Evolutionary conservation across 1,139 yeast species (phyloP).

Genomic region (Diutina mesorugosa): DNA sequence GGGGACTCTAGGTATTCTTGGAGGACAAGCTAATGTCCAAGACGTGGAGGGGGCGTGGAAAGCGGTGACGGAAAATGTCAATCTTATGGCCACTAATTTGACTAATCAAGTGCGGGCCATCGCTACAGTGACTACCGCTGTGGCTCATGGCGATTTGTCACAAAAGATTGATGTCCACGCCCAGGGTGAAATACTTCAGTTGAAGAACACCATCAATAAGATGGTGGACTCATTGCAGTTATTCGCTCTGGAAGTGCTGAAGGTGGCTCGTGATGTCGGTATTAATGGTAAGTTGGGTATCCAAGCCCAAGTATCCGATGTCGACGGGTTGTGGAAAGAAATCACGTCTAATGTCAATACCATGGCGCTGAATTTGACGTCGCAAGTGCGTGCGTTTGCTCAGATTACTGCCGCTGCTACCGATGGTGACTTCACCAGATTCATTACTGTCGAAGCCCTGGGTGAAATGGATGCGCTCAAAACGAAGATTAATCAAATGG

Average conservation of each 20-base stretch:
- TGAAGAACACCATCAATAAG: slow-evolving; percentile 71
- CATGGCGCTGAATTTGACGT: slow-evolving; percentile 83
- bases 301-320: slow-evolving; percentile 83
- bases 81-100: slow-evolving; percentile 79
- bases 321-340: slow-evolving; percentile 86
- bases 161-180: slow-evolving; percentile 86
- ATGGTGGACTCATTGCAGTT: slow-evolving; percentile 88
- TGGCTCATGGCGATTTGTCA: slow-evolving; percentile 80
- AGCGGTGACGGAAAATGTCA: slow-evolving; percentile 80
- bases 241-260: slow-evolving; percentile 78
- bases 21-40: slow-evolving; percentile 86
- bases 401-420: slow-evolving; percentile 91
- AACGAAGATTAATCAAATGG: slow-evolving; percentile 88
- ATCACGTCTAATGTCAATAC: slow-evolving; percentile 88
- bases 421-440: slow-evolving; percentile 83
- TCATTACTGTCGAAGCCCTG: slow-evolving; percentile 80
- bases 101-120: slow-evolving; percentile 84
- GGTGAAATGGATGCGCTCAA: slow-evolving; percentile 93
- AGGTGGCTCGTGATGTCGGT: slow-evolving; percentile 89
- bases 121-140: slow-evolving; percentile 87
- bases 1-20: slow-evolving; percentile 80
- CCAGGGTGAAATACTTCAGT: slow-evolving; percentile 72
- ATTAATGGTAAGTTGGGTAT: slow-evolving; percentile 87
- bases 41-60: slow-evolving; percentile 94
- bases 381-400: slow-evolving; percentile 88